Conservation (phyloP, 1,284 basidiomycete species). For the Exobasidium rhododendri region DNA sequence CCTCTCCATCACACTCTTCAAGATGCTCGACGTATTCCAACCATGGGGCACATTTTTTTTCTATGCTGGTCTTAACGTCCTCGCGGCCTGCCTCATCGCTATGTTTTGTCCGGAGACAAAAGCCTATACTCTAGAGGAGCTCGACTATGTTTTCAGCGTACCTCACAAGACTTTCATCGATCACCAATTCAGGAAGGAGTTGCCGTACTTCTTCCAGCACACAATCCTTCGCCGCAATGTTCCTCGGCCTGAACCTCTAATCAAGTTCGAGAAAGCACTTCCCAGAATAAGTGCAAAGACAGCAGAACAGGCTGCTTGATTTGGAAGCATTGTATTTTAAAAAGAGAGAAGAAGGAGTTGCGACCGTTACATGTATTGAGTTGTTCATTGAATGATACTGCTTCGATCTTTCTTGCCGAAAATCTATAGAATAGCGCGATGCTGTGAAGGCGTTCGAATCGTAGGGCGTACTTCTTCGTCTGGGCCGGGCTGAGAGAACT, state of each 20-base stretch:
- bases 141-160: slow-evolving; percentile 68
- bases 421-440: no score
- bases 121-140: slow-evolving; percentile 70
- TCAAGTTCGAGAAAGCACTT: slow-evolving; percentile 20
- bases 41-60: slow-evolving; percentile 41
- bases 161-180: slow-evolving; percentile 62
- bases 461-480: slow-evolving; percentile 3
- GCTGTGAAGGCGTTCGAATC: no score
- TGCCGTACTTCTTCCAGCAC: slow-evolving; percentile 65
- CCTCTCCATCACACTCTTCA: slow-evolving; percentile 44
- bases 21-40: slow-evolving; percentile 35
- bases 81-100: slow-evolving; percentile 35
- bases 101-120: slow-evolving; percentile 75
- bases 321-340: no score
- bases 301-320: no score
- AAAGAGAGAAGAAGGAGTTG: no score
- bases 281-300: neutral
- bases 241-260: slow-evolving; percentile 25
- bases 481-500: neutral
- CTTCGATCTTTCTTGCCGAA: no score
- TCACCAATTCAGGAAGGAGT: slow-evolving; percentile 62
- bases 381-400: no score
- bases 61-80: slow-evolving; percentile 43
- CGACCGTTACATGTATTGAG: no score
- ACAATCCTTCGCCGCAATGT: slow-evolving; percentile 58